phyloP scores from a whole-genome alignment of 129 eudicot species.

The Calendula officinalis region DNA sequence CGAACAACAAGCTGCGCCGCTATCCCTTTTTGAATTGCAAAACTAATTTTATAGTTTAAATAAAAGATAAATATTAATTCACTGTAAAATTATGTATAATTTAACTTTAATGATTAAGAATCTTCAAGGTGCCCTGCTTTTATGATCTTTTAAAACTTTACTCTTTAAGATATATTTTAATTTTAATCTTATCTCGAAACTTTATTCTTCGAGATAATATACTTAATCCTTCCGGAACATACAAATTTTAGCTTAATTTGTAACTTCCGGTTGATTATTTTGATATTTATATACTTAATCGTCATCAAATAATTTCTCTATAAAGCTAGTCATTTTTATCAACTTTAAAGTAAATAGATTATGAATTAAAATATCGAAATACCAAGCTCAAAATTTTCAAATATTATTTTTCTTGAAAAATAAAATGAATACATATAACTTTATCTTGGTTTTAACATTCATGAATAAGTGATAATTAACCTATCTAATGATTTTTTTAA shows the following conservation, averaged over 20 bases:
- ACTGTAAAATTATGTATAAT: background rate
- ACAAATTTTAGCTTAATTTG: too few species aligned
- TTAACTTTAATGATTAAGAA: constrained; percentile 4
- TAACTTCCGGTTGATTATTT: too few species aligned
- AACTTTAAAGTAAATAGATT: too few species aligned
- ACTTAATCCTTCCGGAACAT: too few species aligned
- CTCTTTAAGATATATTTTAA: background rate
- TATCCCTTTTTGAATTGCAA: background rate
- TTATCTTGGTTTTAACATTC: background rate
- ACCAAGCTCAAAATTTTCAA: too few species aligned
- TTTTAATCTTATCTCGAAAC: background rate
- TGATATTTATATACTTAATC: too few species aligned
- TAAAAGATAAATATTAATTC: background rate
- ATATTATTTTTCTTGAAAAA: background rate
- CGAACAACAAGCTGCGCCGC: too few species aligned
- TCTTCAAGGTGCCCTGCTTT: constrained; percentile 2
- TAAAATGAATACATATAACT: background rate
- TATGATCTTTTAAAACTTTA: background rate
- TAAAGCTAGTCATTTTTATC: too few species aligned
- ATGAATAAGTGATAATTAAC: background rate
- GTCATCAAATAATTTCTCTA: too few species aligned
- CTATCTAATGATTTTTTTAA: background rate
- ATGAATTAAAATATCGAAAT: too few species aligned
- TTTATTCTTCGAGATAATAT: too few species aligned
- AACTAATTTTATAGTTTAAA: background rate